Percentiles rank a stretch among this genome's conserved stretches.
These are phyloP conservation scores for Ogataea naganishii DNA, from an alignment of 805 yeast genomes.

Conservation along the genomic window DNA sequence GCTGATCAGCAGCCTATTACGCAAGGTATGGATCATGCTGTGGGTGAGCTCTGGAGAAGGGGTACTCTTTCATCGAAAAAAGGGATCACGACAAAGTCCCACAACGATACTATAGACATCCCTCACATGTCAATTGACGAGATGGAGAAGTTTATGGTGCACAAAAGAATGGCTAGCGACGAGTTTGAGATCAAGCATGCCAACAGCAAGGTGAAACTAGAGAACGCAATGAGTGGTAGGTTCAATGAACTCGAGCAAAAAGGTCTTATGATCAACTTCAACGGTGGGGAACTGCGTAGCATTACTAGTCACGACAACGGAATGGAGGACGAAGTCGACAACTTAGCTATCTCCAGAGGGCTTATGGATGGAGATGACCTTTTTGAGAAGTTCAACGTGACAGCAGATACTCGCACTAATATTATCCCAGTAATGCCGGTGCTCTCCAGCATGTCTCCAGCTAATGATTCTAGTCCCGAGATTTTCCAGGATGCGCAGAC, in stretches of 20 bases:
- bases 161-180: slow-evolving; percentile 22
- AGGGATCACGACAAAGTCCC: slow-evolving; percentile 5
- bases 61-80: slow-evolving; percentile 16
- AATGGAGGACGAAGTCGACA: slow-evolving; percentile 12
- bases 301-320: slow-evolving; percentile 7
- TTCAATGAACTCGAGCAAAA: slow-evolving; percentile 13
- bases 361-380: slow-evolving; percentile 1
- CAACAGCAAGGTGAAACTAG: slow-evolving; percentile 12
- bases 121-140: slow-evolving; percentile 16
- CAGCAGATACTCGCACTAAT: no score
- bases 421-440: no score
- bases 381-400: no score
- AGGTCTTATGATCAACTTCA: slow-evolving; percentile 13
- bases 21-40: slow-evolving; percentile 7
- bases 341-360: slow-evolving; percentile 20
- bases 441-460: no score
- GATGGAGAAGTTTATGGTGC: slow-evolving; percentile 20
- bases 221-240: no score
- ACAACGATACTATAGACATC: slow-evolving; percentile 8
- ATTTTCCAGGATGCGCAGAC: no score
- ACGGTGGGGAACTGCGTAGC: background rate
- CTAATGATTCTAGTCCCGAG: no score
- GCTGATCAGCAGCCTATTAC: slow-evolving; percentile 1
- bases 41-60: slow-evolving; percentile 20
- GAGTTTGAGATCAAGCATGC: slow-evolving; percentile 20